These are phyloP conservation scores for Heliamphora exappendiculata DNA, from an alignment of 148 eudicot species.

Conservation along the genomic window DNA sequence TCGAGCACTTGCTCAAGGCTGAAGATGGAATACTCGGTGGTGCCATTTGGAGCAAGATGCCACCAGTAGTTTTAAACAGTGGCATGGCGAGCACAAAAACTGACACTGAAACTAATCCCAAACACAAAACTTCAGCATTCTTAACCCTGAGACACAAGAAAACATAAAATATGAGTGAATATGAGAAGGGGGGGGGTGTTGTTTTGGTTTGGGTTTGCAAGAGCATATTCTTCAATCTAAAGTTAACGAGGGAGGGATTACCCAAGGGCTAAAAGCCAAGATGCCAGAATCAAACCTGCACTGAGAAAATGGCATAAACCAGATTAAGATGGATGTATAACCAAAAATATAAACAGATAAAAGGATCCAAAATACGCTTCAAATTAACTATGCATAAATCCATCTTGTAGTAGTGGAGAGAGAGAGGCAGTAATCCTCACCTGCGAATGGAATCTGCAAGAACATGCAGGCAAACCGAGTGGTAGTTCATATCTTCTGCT, in stretches of 20 bases:
- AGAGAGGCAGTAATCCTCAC: constrained; percentile 28
- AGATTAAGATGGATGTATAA: constrained; percentile 20
- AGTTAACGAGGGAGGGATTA: constrained; percentile 15
- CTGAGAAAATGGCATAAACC: constrained; percentile 37
- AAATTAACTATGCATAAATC: background rate
- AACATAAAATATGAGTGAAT: constrained; percentile 1
- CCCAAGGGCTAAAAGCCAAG: constrained; percentile 91
- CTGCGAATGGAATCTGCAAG: constrained; percentile 97
- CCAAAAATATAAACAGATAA: background rate
- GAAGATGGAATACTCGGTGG: constrained; percentile 82
- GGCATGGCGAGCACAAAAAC: constrained; percentile 93
- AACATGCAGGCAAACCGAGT: constrained; percentile 91
- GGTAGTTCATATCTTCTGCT: constrained; percentile 96
- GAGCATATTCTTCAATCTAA: background rate
- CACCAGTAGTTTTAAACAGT: constrained; percentile 70
- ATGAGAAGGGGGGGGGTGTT: background rate
- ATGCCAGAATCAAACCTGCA: constrained; percentile 96
- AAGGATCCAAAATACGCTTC: background rate
- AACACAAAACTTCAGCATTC: constrained; percentile 95
- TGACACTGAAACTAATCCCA: constrained; percentile 86
- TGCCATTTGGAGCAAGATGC: constrained; percentile 77
- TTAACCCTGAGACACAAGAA: constrained; percentile 45
- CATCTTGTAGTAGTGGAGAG: background rate
- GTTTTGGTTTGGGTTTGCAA: background rate
- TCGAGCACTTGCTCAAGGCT: constrained; percentile 74